Conservation (phyloP, 2,329 filamentous ascomycete species). For the Alternaria ethzedia region DNA sequence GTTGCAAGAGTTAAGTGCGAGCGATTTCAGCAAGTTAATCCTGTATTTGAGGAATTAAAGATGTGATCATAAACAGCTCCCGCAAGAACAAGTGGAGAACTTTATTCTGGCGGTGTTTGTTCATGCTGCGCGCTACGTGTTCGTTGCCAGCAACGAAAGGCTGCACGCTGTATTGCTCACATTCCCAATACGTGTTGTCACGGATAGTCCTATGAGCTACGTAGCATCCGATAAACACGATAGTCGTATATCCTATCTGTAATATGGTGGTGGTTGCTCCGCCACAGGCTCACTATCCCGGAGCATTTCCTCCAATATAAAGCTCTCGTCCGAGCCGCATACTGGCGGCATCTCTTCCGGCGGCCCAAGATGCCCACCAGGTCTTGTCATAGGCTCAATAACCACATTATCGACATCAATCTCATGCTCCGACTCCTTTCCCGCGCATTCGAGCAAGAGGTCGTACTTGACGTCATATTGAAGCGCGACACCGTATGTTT, state of each 20-base stretch:
- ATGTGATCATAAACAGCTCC: no score
- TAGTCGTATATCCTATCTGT: not conserved
- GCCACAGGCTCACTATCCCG: not conserved
- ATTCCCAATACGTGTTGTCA: no score
- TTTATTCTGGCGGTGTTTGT: no score
- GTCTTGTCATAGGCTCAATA: conserved; percentile 25
- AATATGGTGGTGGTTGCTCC: conserved; percentile 9
- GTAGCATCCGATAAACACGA: not conserved
- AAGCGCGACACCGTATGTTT: conserved; percentile 23
- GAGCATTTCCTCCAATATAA: not conserved
- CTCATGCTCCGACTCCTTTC: conserved; percentile 27
- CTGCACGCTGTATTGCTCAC: not conserved
- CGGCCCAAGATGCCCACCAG: conserved; percentile 23
- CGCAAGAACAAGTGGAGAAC: no score
- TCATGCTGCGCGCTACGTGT: not conserved
- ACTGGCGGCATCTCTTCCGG: conserved; percentile 15
- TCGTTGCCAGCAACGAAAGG: not conserved
- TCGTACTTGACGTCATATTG: conserved; percentile 24
- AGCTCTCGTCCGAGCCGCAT: conserved; percentile 8
- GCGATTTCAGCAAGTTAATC: not conserved
- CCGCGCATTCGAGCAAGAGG: conserved; percentile 25
- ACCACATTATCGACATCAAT: conserved; percentile 16
- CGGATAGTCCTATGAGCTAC: not conserved
- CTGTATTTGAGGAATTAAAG: not conserved
- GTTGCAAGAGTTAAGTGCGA: not conserved